phyloP scores from a whole-genome alignment of 495 filamentous ascomycete species.

The Annulohypoxylon stygium region DNA sequence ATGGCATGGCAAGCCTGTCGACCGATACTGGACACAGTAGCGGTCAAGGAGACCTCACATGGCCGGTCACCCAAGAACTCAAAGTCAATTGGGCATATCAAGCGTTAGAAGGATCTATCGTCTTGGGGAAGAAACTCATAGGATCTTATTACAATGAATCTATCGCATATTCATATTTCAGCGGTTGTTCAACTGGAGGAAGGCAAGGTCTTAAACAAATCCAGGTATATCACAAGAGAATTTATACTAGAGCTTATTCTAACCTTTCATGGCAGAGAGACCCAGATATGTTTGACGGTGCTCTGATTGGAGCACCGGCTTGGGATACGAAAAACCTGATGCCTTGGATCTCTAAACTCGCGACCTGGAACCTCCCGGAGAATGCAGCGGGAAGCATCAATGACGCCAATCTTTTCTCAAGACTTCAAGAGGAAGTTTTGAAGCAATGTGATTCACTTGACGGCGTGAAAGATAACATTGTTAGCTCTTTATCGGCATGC shows the following conservation, averaged over 20 bases:
- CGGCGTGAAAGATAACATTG: constrained; percentile 70
- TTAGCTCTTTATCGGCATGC: constrained; percentile 69
- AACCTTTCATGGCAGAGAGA: constrained; percentile 25
- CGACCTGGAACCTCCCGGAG: constrained; percentile 52
- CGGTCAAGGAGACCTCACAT: constrained; percentile 52
- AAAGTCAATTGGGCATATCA: constrained; percentile 59
- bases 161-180: constrained; percentile 57
- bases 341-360: constrained; percentile 53
- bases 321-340: constrained; percentile 64
- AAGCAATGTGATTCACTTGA: constrained; percentile 73
- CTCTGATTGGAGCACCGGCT: constrained; percentile 45
- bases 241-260: neutral
- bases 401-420: constrained; percentile 60
- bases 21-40: constrained; percentile 70
- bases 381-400: constrained; percentile 63
- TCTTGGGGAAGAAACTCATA: constrained; percentile 53
- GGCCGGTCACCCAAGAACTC: constrained; percentile 61
- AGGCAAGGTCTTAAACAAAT: constrained; percentile 63
- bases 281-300: constrained; percentile 43
- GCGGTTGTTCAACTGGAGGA: constrained; percentile 66
- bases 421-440: constrained; percentile 68
- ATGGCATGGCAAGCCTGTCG: constrained; percentile 67
- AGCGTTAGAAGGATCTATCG: constrained; percentile 60
- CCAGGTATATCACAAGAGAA: constrained; percentile 39
- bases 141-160: constrained; percentile 35